Evolutionary conservation across 2,329 filamentous ascomycete genomes (phyloP), one percentile per base, ranked within the genome.

Genomic region (Diplodia corticola): DNA sequence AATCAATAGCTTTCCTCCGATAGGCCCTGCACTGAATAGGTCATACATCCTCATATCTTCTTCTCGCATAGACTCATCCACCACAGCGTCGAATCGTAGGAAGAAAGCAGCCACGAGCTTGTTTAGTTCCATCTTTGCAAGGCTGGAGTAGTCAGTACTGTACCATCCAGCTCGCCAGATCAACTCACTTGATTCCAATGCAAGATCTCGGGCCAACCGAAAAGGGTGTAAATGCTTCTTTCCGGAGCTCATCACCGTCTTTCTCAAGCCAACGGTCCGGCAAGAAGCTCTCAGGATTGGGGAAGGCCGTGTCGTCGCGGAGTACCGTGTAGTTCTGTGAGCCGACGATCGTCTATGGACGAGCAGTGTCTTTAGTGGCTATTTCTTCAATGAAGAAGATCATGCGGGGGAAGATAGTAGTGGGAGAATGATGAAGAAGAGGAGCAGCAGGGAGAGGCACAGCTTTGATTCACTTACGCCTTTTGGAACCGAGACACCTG

Each of bases 121-220:
- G 28, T 20, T 61, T 5, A 61, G 17, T 20, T 61, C 57, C 57
- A 61, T 49, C 13, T 26, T 61, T 9, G 57, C 57, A n/a, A 61
- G 57, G 22, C 40, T 49, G n/a, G 3, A 15, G 15, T 4, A 24
- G 15, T 61, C 37, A 61, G 44, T 26, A 35, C 6, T 33, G 26
- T 26, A 35, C 6, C 20, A 17, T 17, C 5, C 26, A 28, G 3
- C 24, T 6, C 17, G 5, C 4, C 3, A 13, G 10, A 24, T 2
- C 13, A 9, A 24, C 57, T 49, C 28, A 61, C 57, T 61, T 61
- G 20, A 61, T 61, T 5, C 44, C 57, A 15, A 61, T 26, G 44
- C 57, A 49, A 12, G 57, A 49, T 12, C 57, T 49, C 3, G 30
- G 57, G 2, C 57, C 57, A 7, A 49, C 28, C n/a, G 44, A 49